Base-by-base conservation (phyloP, 202 grass and related monocot genomes). In the Schoenoplectus triqueter region DNA sequence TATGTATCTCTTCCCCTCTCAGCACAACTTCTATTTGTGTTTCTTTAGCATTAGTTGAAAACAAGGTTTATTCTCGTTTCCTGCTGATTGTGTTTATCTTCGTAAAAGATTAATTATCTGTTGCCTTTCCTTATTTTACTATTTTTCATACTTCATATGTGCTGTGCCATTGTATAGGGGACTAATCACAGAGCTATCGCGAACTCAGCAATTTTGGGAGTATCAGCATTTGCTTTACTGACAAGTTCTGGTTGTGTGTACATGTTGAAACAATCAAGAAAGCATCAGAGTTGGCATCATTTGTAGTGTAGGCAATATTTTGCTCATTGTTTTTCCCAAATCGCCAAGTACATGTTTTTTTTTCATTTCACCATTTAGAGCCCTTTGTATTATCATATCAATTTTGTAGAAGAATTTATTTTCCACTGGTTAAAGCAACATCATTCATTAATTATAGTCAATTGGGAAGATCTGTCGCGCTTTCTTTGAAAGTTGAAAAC, bases 181-280 rank as follows among this genome's bases (percentile, higher is more conserved):
- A 62, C 85, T 56, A 85, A 94, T 61, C 84, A 65, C 81, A 62
- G 78, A 14, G 89, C 45, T 73, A 10, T 94, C 4, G 74, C 70
- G 57, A 95, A 99, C 88, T 99, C 96, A 5, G 85, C 82, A 6
- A 91, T 96, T 63, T 87, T 95, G 78, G 85, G 82, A 17, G 46
- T 94, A 64, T 88, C 96, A 52, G 86, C 87, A 2, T 91, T 80
- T 86, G 88, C 89, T 20, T 78, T 99, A 57, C 55, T 99, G 10
- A 81, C 76, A 62, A 88, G 93, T 66, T 90, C 85, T 17, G 88
- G 88, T 21, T 94, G 88, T 85, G 88, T 92, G 68, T 80, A 89
- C 74, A 82, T 91, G 64, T 62, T 95, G 80, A 89, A 86, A 86
- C 74, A 86, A 66, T 92, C 91, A 89, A 88, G 88, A 73, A 99